Percentiles rank a stretch among this genome's conserved stretches.
phyloP scores from a whole-genome alignment of 345 rosid genomes.

The Noccaea caerulescens region DNA sequence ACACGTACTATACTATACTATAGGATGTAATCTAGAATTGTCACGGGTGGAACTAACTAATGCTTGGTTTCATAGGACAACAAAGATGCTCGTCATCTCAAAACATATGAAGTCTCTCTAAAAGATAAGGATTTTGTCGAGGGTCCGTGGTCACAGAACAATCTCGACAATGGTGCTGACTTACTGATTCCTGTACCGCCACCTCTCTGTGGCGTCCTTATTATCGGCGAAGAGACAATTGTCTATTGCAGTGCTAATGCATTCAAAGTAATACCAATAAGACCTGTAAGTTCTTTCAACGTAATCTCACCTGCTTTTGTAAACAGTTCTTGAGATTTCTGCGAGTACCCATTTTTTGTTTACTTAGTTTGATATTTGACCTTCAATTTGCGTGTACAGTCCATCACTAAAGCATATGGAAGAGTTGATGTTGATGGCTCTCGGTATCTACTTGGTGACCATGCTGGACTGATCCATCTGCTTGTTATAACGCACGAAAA shows the following conservation, averaged over 20 bases:
- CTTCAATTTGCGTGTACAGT: slow-evolving; percentile 50
- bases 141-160: slow-evolving; percentile 98
- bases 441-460: slow-evolving; percentile 97
- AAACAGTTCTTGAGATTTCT: slow-evolving; percentile 9
- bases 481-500: slow-evolving; percentile 98
- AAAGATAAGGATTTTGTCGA: slow-evolving; percentile 96
- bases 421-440: slow-evolving; percentile 99
- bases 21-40: slow-evolving; percentile 8
- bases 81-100: slow-evolving; percentile 97
- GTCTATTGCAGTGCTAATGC: slow-evolving; percentile 93
- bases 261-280: slow-evolving; percentile 86
- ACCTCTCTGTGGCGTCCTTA: slow-evolving; percentile 97
- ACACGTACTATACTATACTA: no score
- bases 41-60: slow-evolving; percentile 21
- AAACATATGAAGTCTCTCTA: slow-evolving; percentile 91
- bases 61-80: slow-evolving; percentile 67
- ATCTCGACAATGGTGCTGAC: slow-evolving; percentile 93
- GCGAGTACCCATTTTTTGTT: slow-evolving; percentile 6
- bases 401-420: slow-evolving; percentile 95
- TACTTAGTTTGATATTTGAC: slow-evolving; percentile 30
- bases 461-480: slow-evolving; percentile 86
- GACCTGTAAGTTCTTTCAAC: slow-evolving; percentile 66
- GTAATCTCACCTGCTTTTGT: slow-evolving; percentile 8
- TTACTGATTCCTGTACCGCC: slow-evolving; percentile 93
- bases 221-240: slow-evolving; percentile 95